Conservation (phyloP, 495 filamentous ascomycete species). For the Aspergillus olivimuriae region DNA sequence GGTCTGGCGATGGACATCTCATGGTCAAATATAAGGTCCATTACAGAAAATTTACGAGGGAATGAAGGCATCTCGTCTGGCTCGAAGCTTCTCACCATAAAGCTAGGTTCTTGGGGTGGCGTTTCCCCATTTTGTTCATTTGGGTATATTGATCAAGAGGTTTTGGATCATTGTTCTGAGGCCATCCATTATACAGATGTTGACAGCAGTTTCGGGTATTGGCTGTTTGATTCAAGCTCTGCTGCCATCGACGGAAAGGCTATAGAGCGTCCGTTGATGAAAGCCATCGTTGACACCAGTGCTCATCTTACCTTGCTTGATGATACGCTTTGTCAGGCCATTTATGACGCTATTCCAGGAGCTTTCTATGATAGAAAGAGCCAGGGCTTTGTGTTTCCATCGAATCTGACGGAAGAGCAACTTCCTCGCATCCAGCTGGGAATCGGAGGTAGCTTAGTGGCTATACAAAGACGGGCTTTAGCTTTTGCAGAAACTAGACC, state of each 20-base stretch:
- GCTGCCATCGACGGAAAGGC: conserved; percentile 55
- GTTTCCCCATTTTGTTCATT: conserved; percentile 73
- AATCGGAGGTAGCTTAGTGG: conserved; percentile 59
- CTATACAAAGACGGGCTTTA: conserved; percentile 66
- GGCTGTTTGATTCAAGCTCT: conserved; percentile 59
- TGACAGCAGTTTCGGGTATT: conserved; percentile 67
- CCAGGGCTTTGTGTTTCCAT: conserved; percentile 67
- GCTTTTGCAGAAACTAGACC: conserved; percentile 56
- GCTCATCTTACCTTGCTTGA: conserved; percentile 67
- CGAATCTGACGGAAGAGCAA: conserved; percentile 44
- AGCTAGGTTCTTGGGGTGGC: conserved; percentile 55
- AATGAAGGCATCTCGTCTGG: conserved; percentile 61
- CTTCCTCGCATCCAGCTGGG: conserved; percentile 65
- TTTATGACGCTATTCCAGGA: conserved; percentile 68
- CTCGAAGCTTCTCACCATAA: conserved; percentile 65
- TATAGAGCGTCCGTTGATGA: conserved; percentile 54
- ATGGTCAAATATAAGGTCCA: too few relatives aligned
- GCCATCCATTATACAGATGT: conserved; percentile 58
- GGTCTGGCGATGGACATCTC: conserved; percentile 65
- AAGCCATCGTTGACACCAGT: conserved; percentile 75
- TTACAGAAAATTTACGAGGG: conserved; percentile 71
- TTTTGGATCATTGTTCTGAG: conserved; percentile 47
- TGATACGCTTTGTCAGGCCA: conserved; percentile 56
- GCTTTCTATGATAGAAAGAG: conserved; percentile 53
- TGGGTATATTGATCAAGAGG: conserved; percentile 65